Conservation (phyloP, 228 moss, liverwort and hornwort genomes). For the Sphagnum magellanicum region DNA sequence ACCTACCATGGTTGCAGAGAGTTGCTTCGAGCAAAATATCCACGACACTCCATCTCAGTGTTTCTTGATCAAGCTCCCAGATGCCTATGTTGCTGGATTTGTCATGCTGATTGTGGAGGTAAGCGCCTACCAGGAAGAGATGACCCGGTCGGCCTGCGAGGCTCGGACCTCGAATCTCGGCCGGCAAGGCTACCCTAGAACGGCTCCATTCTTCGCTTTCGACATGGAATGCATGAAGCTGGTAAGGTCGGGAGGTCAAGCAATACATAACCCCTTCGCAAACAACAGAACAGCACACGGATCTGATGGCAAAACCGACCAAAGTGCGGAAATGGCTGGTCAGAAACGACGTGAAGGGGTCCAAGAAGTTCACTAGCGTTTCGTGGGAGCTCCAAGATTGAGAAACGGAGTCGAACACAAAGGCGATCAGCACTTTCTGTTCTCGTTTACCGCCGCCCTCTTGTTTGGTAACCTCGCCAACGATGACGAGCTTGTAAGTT, state of each 20-base stretch:
- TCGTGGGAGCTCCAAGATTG: constrained; percentile 26
- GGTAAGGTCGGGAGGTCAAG: constrained; percentile 37
- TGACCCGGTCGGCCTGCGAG: constrained; percentile 30
- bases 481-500: constrained; percentile 34
- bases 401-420: constrained; percentile 21
- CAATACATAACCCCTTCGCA: constrained; percentile 37
- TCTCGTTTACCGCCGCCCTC: constrained; percentile 9
- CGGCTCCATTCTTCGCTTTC: constrained; percentile 19
- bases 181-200: constrained; percentile 20
- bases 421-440: constrained; percentile 27
- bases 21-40: constrained; percentile 34
- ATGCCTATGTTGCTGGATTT: constrained; percentile 49
- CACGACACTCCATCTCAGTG: constrained; percentile 32
- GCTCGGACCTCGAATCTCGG: constrained; percentile 32
- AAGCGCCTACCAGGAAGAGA: constrained; percentile 39
- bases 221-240: constrained; percentile 28
- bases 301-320: constrained; percentile 25
- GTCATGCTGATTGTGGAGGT: constrained; percentile 48
- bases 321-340: constrained; percentile 30
- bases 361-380: constrained; percentile 27
- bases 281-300: constrained; percentile 34
- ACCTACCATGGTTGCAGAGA: constrained; percentile 19
- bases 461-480: constrained; percentile 26
- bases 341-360: constrained; percentile 30
- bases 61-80: constrained; percentile 37